Evolutionary conservation across 2,329 filamentous ascomycete species (phyloP).

Genomic region (Pseudocercospora macadamiae): DNA sequence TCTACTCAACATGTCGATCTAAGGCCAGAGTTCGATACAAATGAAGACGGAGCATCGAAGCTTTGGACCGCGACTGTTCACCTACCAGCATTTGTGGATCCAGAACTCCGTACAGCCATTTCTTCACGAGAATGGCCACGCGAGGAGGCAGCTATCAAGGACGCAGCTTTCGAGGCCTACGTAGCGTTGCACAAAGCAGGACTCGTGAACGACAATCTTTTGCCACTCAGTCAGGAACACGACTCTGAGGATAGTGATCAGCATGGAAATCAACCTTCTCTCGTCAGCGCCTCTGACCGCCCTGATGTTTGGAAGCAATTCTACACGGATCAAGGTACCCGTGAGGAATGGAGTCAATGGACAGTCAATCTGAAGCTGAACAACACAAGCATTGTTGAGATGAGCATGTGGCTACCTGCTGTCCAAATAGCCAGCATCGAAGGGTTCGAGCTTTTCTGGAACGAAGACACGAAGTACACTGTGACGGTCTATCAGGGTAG

Average conservation of each 20-base stretch:
- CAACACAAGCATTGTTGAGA: conserved; percentile 6
- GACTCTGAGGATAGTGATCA: conserved; percentile 23
- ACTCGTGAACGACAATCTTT: conserved; percentile 74
- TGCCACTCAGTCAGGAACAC: conserved; percentile 58
- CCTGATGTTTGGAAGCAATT: too few species aligned
- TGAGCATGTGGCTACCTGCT: conserved; percentile 30
- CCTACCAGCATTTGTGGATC: conserved; percentile 72
- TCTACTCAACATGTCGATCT: conserved; percentile 63
- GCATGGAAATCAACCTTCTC: conserved; percentile 32
- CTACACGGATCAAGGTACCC: too few species aligned
- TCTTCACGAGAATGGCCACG: conserved; percentile 66
- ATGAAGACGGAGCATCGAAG: conserved; percentile 39
- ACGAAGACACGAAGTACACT: conserved; percentile 23
- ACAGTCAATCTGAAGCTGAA: background rate
- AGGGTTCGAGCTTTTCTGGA: conserved; percentile 32
- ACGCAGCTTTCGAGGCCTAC: conserved; percentile 83
- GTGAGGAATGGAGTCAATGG: too few species aligned
- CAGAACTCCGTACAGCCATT: conserved; percentile 57
- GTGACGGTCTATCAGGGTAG: conserved; percentile 3
- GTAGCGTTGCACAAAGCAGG: conserved; percentile 68
- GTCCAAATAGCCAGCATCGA: background rate
- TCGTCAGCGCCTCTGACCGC: conserved; percentile 27
- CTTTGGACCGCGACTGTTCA: conserved; percentile 63
- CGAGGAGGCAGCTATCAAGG: conserved; percentile 73
- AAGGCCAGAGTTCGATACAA: conserved; percentile 66